A percentile compares a stretch with the other conserved stretches of the same genome.
Conservation (phyloP, 441 rosid genomes). For the Biscutella auriculata region DNA sequence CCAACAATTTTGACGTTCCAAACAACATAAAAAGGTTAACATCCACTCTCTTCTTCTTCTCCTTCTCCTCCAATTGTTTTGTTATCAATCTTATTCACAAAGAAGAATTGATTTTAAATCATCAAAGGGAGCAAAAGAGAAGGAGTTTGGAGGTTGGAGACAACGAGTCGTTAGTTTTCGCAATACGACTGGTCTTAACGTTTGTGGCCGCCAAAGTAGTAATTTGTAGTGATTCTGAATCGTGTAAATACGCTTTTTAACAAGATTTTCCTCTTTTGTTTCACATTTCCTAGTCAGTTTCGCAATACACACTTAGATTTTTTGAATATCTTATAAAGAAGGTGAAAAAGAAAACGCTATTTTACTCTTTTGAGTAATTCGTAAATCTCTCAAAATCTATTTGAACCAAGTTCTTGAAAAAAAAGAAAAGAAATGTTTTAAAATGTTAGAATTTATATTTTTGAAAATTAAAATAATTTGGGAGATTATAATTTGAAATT, state of each 20-base stretch:
- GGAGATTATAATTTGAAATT: no score
- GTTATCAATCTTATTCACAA: not conserved
- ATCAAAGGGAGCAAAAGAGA: not conserved
- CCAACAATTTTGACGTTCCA: conserved; percentile 26
- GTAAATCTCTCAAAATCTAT: not conserved
- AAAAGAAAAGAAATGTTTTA: no score
- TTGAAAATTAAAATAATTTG: no score
- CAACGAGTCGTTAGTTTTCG: conserved; percentile 24
- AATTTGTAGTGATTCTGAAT: conserved; percentile 18
- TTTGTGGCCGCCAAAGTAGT: conserved; percentile 20
- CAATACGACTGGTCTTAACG: conserved; percentile 20
- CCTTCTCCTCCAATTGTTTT: not conserved
- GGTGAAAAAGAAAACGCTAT: conserved; percentile 2
- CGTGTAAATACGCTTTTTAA: conserved; percentile 19
- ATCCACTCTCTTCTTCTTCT: conserved; percentile 5
- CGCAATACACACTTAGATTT: not conserved
- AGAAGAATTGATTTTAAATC: not conserved
- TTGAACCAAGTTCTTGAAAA: no score
- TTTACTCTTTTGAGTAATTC: not conserved
- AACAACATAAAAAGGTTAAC: conserved; percentile 14
- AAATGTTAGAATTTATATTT: no score
- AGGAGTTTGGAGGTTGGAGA: not conserved
- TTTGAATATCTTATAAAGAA: no score
- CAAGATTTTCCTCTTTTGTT: not conserved
- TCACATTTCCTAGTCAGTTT: not conserved